phyloP scores from a whole-genome alignment of 352 stramenopile species.

The Phytophthora agathidicida region DNA sequence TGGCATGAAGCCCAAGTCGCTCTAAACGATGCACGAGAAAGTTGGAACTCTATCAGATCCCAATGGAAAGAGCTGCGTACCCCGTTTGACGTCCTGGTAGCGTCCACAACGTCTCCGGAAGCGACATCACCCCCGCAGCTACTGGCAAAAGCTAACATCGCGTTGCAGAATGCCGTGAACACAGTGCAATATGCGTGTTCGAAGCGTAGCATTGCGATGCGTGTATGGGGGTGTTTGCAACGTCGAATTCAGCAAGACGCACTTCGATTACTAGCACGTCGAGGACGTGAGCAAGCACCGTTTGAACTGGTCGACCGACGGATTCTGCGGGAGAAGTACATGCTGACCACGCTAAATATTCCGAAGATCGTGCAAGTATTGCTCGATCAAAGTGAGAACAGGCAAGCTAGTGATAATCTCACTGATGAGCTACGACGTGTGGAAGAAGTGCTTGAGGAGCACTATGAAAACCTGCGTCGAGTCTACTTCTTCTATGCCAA shows the following conservation, averaged over 20 bases:
- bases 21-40: constrained; percentile 45
- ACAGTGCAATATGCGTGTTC: constrained; percentile 77
- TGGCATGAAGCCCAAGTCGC: constrained; percentile 64
- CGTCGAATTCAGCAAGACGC: constrained; percentile 66
- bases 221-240: constrained; percentile 60
- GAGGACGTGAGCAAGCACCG: constrained; percentile 43
- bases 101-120: constrained; percentile 44
- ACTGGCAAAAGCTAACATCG: constrained; percentile 60
- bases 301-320: constrained; percentile 60
- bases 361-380: constrained; percentile 43
- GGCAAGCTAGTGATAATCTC: constrained; percentile 21
- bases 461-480: constrained; percentile 46
- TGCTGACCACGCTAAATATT: constrained; percentile 59
- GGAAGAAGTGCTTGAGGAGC: constrained; percentile 48
- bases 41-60: constrained; percentile 52
- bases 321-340: constrained; percentile 60
- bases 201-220: constrained; percentile 53
- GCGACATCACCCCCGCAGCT: constrained; percentile 47
- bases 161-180: constrained; percentile 72
- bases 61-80: constrained; percentile 70
- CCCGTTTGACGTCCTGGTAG: constrained; percentile 64
- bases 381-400: constrained; percentile 8
- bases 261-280: constrained; percentile 45
- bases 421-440: constrained; percentile 41
- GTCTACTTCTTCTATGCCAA: constrained; percentile 68